Conservation (phyloP, 2,329 filamentous ascomycete species). For the Penicillium sp. region DNA sequence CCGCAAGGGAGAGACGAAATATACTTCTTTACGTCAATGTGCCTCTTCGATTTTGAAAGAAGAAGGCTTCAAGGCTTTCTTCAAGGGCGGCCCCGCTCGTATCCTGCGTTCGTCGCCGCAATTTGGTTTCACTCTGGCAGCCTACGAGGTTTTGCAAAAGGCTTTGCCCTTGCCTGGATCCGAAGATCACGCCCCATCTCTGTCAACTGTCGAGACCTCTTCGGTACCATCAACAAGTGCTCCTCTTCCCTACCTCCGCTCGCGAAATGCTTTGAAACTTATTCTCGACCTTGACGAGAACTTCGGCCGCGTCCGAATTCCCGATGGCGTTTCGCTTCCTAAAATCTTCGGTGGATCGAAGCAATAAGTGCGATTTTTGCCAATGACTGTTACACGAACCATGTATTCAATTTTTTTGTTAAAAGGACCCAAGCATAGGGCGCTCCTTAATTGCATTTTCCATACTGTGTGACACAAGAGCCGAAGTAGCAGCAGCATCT, state of each 20-base stretch:
- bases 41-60: conserved; percentile 80
- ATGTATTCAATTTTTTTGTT: not conserved
- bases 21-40: conserved; percentile 82
- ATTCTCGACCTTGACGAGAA: conserved; percentile 92
- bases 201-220: conserved; percentile 58
- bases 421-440: not conserved
- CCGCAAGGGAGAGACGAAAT: conserved; percentile 85
- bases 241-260: conserved; percentile 64
- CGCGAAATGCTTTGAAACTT: conserved; percentile 89
- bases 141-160: conserved; percentile 87
- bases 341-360: conserved; percentile 31
- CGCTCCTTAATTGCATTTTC: not conserved
- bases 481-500: not conserved
- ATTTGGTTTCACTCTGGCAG: conserved; percentile 95
- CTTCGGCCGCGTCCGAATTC: conserved; percentile 71
- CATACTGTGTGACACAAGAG: not conserved
- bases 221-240: conserved; percentile 61
- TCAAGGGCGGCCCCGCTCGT: conserved; percentile 95
- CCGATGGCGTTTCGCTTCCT: conserved; percentile 38
- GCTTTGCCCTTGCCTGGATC: conserved; percentile 71
- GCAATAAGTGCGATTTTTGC: conserved; percentile 18
- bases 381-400: not conserved
- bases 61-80: conserved; percentile 94
- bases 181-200: conserved; percentile 43
- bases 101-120: conserved; percentile 93